phyloP scores from a whole-genome alignment of 129 eudicot genomes.

The Tagetes patula region DNA sequence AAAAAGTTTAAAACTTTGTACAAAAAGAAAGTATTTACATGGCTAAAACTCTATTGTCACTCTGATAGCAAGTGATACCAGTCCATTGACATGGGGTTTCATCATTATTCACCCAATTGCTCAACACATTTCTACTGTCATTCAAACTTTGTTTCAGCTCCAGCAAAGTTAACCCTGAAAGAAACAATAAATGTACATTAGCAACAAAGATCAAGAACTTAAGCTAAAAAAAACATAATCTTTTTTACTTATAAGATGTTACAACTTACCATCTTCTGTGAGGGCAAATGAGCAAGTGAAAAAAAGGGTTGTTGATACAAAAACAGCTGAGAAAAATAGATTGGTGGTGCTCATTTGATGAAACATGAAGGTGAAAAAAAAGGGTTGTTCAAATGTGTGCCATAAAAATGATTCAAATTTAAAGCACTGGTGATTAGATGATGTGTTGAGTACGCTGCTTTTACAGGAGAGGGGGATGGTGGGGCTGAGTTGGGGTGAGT shows the following conservation, averaged over 20 bases:
- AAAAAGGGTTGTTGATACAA: slow-evolving; percentile 60
- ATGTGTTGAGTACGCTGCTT: slow-evolving; percentile 26
- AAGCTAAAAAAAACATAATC: not conserved
- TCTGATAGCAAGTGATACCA: slow-evolving; percentile 80
- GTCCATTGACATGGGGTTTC: slow-evolving; percentile 85
- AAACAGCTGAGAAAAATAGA: slow-evolving; percentile 37
- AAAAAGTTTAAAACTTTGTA: not conserved
- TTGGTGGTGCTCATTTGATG: slow-evolving; percentile 52
- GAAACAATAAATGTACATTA: slow-evolving; percentile 15
- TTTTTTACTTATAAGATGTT: not conserved
- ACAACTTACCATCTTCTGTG: slow-evolving; percentile 64
- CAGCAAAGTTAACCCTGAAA: slow-evolving; percentile 73
- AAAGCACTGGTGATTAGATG: slow-evolving; percentile 27
- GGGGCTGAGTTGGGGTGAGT: slow-evolving; percentile 33
- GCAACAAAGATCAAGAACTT: slow-evolving; percentile 5
- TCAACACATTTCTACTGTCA: slow-evolving; percentile 64
- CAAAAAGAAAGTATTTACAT: slow-evolving; percentile 47
- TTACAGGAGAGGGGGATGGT: slow-evolving; percentile 20
- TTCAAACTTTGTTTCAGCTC: slow-evolving; percentile 71
- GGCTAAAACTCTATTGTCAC: slow-evolving; percentile 62
- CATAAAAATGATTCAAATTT: slow-evolving; percentile 29
- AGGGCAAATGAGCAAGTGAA: slow-evolving; percentile 53
- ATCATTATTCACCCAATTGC: slow-evolving; percentile 73
- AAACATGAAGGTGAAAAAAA: slow-evolving; percentile 10
- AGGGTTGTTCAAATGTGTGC: slow-evolving; percentile 28